Percentiles rank a stretch among this genome's conserved stretches.
Conservation (phyloP, 306 rosid species). For the Vigna reflexopilosa region DNA sequence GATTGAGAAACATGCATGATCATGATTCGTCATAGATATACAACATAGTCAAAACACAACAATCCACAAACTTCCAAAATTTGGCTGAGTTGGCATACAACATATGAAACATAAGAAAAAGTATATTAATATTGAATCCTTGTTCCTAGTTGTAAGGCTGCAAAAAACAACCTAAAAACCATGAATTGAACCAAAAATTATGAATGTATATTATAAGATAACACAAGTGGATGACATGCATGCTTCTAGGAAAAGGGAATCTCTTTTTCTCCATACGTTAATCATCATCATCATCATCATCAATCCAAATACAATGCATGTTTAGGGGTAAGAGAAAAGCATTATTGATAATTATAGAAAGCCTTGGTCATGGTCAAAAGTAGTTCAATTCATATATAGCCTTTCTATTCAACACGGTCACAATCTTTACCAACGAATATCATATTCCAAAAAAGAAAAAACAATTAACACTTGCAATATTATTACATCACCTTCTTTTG, state of each 20-base stretch:
- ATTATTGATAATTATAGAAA: conserved; percentile 10
- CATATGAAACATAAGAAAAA: neutral
- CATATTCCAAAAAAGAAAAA: neutral
- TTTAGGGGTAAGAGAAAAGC: conserved; percentile 11
- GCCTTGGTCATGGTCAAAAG: conserved; percentile 25
- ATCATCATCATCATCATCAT: neutral
- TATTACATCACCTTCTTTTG: neutral
- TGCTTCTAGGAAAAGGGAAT: conserved; percentile 33
- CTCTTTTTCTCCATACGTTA: neutral
- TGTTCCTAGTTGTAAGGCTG: conserved; percentile 13
- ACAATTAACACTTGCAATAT: conserved; percentile 10
- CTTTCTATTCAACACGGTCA: neutral
- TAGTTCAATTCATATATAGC: neutral
- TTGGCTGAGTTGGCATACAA: conserved; percentile 42
- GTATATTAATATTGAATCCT: neutral
- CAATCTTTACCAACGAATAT: conserved; percentile 15
- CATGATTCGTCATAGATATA: neutral
- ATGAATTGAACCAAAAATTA: neutral
- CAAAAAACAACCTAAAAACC: neutral
- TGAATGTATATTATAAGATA: neutral
- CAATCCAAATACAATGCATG: conserved; percentile 42
- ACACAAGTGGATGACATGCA: conserved; percentile 23
- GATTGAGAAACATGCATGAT: neutral
- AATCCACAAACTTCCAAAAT: conserved; percentile 31
- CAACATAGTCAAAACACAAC: conserved; percentile 1